phyloP scores from a whole-genome alignment of 2,329 filamentous ascomycete genomes.

The Gnomoniopsis sp. region DNA sequence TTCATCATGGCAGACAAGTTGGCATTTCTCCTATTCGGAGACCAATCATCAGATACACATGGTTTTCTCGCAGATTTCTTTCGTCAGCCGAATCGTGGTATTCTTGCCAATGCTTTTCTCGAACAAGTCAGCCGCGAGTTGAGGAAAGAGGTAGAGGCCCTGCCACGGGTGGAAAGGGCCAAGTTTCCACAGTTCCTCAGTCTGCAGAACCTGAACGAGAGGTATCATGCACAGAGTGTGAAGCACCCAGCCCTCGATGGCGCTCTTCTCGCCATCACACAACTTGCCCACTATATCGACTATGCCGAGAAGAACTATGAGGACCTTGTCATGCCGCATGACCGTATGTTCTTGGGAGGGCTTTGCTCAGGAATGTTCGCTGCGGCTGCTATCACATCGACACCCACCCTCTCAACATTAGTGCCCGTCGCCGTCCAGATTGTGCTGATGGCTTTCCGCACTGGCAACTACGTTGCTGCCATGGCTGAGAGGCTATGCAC shows the following conservation, averaged over 20 bases:
- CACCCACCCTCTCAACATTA: constrained; percentile 58
- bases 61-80: constrained; percentile 56
- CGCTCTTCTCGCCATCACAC: constrained; percentile 60
- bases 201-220: constrained; percentile 62
- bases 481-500: constrained; percentile 44
- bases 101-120: constrained; percentile 60
- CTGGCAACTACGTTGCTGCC: constrained; percentile 53
- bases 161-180: constrained; percentile 54
- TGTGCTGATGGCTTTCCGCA: constrained; percentile 64
- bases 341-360: constrained; percentile 56
- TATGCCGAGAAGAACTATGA: constrained; percentile 52
- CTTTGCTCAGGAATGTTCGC: constrained; percentile 69
- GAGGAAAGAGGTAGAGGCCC: constrained; percentile 54
- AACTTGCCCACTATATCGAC: constrained; percentile 67
- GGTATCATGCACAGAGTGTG: constrained; percentile 53
- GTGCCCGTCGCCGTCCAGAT: constrained; percentile 61
- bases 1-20: constrained; percentile 44
- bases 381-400: constrained; percentile 63
- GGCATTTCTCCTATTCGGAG: constrained; percentile 64
- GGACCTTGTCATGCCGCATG: constrained; percentile 43
- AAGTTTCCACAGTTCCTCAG: constrained; percentile 60
- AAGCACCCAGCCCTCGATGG: constrained; percentile 64
- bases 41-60: constrained; percentile 68
- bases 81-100: constrained; percentile 40
- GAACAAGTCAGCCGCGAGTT: constrained; percentile 55